Evolutionary conservation across 2,329 filamentous ascomycete species (phyloP), one percentile per base, ranked within the genome.

Genomic region (Exophiala dermatitidis): DNA sequence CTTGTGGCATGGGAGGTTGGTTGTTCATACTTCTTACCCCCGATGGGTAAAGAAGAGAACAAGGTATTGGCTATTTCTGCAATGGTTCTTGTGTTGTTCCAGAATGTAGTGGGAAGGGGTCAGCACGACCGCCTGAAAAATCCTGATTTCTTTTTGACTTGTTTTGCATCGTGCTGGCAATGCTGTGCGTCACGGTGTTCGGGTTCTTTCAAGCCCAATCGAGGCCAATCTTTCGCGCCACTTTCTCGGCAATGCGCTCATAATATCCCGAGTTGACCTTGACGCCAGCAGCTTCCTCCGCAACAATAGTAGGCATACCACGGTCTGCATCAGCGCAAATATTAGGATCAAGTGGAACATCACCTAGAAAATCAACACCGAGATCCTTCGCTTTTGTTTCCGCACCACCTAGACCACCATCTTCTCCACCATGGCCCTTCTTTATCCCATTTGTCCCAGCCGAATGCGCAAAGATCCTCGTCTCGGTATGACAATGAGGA

Each of bases 321-420:
- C 79, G 75, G 69, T 95, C 89, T 1, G 88, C 89, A 69, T 96
- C 88, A 52, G 88, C 85, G 54, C 90, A 94, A 26, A 97, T 94
- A 47, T 77, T 82, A 3, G 86, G 83, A 68, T 97, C 88, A 46
- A 98, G 76, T 4, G 91, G 91, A 38, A 98, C 85, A 67, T 96
- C 87, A 1, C 88, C 91, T 2, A 98, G 72, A 59, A 96, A 81
- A n/a, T 85, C 79, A 48, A 97, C 81, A 0, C 80, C 79, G 41
- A 90, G 77, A 53, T 88, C 82, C 33, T 74, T 69, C 64, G 90
- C 95, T 62, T 90, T 79, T 30, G 74, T 76, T 36, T 76, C 71
- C 1, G 91, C 86, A 10, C 82, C 80, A 53, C 81, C 78, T 36
- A 77, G 75, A 0, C 77, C 77, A 1, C 46, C 63, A 53, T 63